Conservation (phyloP, 2,329 filamentous ascomycete species). For the Calcarisporium arbuscula region DNA sequence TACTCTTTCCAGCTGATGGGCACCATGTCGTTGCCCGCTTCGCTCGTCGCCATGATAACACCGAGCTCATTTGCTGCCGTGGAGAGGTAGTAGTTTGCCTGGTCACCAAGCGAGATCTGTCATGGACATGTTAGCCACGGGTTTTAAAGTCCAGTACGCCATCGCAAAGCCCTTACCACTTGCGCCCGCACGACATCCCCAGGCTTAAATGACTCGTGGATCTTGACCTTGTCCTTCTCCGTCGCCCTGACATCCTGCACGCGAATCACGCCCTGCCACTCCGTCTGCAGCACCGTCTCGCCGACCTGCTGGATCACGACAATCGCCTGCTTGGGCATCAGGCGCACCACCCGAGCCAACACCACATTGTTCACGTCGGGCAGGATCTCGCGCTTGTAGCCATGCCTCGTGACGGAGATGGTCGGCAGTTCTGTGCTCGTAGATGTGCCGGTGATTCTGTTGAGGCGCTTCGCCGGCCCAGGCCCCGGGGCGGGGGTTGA, state of each 20-base stretch:
- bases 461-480: conserved; percentile 52
- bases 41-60: conserved; percentile 87
- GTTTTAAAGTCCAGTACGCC: background rate
- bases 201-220: conserved; percentile 85
- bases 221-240: conserved; percentile 90
- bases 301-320: conserved; percentile 82
- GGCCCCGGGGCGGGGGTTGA: conserved; percentile 39
- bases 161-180: conserved; percentile 51
- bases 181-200: conserved; percentile 85
- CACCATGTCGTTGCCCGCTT: conserved; percentile 83
- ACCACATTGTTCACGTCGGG: conserved; percentile 77
- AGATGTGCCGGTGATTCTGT: conserved; percentile 47
- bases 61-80: conserved; percentile 89
- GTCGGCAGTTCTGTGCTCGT: conserved; percentile 39
- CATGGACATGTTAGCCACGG: conserved; percentile 6
- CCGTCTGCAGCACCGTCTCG: conserved; percentile 63
- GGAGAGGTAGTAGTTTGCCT: conserved; percentile 90
- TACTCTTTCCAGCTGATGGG: conserved; percentile 96
- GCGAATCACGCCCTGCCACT: conserved; percentile 80
- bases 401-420: conserved; percentile 48
- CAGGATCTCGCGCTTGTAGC: conserved; percentile 60
- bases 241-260: conserved; percentile 90
- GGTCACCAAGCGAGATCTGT: conserved; percentile 83
- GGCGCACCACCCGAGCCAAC: conserved; percentile 77
- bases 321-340: conserved; percentile 77